Evolutionary conservation across 495 filamentous ascomycete genomes (phyloP), one percentile per base, ranked within the genome.

Genomic region (Geopyxis carbonaria): DNA sequence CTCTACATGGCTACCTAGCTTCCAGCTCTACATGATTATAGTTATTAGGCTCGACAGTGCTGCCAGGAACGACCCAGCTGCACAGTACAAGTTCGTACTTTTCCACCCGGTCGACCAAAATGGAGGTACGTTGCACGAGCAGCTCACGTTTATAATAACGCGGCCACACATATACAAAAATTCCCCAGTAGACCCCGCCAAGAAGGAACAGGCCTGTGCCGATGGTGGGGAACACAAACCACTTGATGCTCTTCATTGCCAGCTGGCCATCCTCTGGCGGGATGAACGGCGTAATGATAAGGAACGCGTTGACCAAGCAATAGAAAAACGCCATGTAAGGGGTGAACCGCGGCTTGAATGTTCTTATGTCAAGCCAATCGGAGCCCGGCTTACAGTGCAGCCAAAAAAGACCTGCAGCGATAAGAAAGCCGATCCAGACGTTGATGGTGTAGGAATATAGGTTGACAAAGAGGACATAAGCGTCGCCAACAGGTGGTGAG

Each of bases 171-270:
- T 41, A 42, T 5, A 39, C 42, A 23, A 54, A 54, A 1, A 10
- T 37, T 7, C 44, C 18, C 50, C 50, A 54, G 43, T 54, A 54
- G n/a, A 48, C 2, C 5, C 40, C 38, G 9, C 50, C 48, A 20
- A 27, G 23, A 2, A 28, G 22, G 13, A 54, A 29, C 11, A 54
- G 34, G 19, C 45, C 15, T 7, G 38, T 25, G 1, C 37, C 24
- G 4, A 45, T 29, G 3, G 34, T 43, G 2, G 50, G 50, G 21
- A 45, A 46, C n/a, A 44, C 13, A 21, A 5, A 35, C 11, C 13
- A 45, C 14, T 24, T 1, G 4, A 44, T 48, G 1, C 31, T 2
- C 9, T 22, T 7, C 4, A 47, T 15, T 21, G 46, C 7, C 3
- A 47, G 21, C 3, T 25, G 13, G 4, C 29, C 10, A 23, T 41